phyloP scores from a whole-genome alignment of 2,329 filamentous ascomycete species.

The Verticillium tricorpus region DNA sequence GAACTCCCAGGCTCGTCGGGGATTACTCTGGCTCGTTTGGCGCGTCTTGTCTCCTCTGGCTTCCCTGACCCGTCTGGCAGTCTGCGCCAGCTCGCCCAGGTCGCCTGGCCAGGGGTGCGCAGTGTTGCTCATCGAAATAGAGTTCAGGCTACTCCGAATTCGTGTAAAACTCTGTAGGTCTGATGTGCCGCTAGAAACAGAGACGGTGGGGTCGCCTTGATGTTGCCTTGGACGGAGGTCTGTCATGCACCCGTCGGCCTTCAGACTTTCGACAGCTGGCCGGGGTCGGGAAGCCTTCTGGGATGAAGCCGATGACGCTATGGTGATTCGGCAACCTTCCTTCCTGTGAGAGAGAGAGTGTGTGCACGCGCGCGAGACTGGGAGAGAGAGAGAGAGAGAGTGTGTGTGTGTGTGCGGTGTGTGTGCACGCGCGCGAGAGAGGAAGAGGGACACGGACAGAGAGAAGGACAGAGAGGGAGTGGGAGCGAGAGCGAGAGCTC shows the following conservation, averaged over 20 bases:
- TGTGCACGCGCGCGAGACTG: too few relatives aligned
- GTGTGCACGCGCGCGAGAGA: too few relatives aligned
- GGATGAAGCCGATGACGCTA: background rate
- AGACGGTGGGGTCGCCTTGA: background rate
- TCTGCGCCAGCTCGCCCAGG: background rate
- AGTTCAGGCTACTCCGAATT: constrained; percentile 8
- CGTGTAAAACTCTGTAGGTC: constrained; percentile 5
- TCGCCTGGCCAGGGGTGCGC: background rate
- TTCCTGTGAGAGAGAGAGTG: background rate
- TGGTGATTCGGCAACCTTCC: background rate
- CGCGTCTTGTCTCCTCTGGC: background rate
- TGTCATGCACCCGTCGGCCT: background rate
- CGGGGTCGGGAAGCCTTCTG: background rate
- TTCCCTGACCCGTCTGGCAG: background rate
- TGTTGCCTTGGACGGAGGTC: background rate
- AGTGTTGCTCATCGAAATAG: constrained; percentile 1
- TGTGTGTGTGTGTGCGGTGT: too few relatives aligned
- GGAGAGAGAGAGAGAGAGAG: too few relatives aligned
- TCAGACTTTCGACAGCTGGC: background rate
- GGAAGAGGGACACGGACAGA: too few relatives aligned
- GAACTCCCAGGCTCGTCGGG: background rate
- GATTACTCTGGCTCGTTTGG: background rate
- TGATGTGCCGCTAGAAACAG: background rate
- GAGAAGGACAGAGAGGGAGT: too few relatives aligned
- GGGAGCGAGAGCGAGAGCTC: too few relatives aligned